Base-by-base conservation (phyloP, 2,329 filamentous ascomycete species). In the Hyphodiscus sp. region DNA sequence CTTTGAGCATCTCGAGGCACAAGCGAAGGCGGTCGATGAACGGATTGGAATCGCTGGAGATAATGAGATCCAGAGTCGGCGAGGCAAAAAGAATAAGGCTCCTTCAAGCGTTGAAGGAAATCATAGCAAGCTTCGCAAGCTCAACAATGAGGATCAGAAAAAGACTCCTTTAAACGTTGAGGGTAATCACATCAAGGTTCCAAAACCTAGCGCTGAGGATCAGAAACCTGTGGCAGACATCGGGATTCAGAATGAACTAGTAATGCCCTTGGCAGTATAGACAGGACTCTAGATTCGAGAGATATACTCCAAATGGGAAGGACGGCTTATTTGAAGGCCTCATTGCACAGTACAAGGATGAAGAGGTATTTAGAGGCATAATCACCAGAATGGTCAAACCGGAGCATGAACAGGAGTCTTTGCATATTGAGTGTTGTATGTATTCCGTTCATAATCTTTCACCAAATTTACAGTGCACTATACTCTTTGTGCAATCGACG, bases 11-110 rank as follows among this genome's bases (percentile, higher is more conserved):
- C 70, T 95, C 45, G 64, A 82, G 19, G 78, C 82, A 30, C 71
- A 75, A 55, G 91, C 91, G 0, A 75, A 74, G 45, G 78, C 81
- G 7, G 75, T 85, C 3, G 91, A 96, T 53, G 56, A 62, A 23
- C 61, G 46, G 18, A 47, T 68, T 45, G 62, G 62, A 3, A 61
- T 68, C 1, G 58, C 51, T n/a, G 41, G 30, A 8, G 50, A 55
- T 41, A 49, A 18, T 13, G 29, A 26, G 20, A 50, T 44, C 23
- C 43, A 61, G 51, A 54, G 59, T 3, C 54, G 60, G 56, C 54
- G 55, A 47, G 56, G 52, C 10, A 61, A 58, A 50, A 65, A 65
- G 43, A 63, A 63, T 23, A 61, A 63, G 44, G 61, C 69, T 38
- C 77, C 77, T 1, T 60, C 77, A 47, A 77, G 72, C n/a, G 77